Evolutionary conservation across 768 basidiomycete genomes (phyloP), one percentile per base, ranked within the genome.

Genomic region (Hygrocybe punicea): DNA sequence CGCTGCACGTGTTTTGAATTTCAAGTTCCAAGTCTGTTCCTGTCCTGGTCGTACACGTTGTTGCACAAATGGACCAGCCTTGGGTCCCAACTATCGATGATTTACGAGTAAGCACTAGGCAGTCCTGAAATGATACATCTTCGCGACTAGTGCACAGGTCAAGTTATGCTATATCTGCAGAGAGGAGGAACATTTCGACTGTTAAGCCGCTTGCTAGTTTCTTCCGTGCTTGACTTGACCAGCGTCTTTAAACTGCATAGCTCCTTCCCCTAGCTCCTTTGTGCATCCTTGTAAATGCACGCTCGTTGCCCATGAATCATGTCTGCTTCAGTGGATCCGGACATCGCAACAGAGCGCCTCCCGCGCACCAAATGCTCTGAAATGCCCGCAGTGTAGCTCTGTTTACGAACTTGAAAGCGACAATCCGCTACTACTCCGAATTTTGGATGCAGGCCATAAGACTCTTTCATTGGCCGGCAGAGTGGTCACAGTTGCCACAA

Each of bases 281-380:
- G 84, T 84, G 0, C 90, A 92, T 62, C 90, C 90, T 2, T 92
- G 90, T 69, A 83, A 73, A 47, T 92, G 90, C 65, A 90, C 90
- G 0, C 79, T 92, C 37, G 75, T 92, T 39, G 90, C 90, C 2
- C 90, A 91, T 69, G 87, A 91, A 66, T 73, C 82, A 0, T 92
- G 90, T 71, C 81, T 92, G 14, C 78, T 91, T 33, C 81, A 84
- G 60, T 92, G 90, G 90, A 89, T 92, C 37, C 81, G 84, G 58
- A 78, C 86, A 16, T 81, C 88, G 3, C 86, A 91, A 62, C 75
- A 78, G 21, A 83, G 75, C 47, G 56, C 77, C 6, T 70, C 76
- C 9, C 81, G 84, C 8, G 77, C 81, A 25, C 71, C 78, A 1
- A 86, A 87, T 65, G 87, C 88, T 0, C 78, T 90, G 58, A 88